Evolutionary conservation across 345 rosid genomes (phyloP), one percentile per base, ranked within the genome.

Genomic region (Lumnitzera littorea): DNA sequence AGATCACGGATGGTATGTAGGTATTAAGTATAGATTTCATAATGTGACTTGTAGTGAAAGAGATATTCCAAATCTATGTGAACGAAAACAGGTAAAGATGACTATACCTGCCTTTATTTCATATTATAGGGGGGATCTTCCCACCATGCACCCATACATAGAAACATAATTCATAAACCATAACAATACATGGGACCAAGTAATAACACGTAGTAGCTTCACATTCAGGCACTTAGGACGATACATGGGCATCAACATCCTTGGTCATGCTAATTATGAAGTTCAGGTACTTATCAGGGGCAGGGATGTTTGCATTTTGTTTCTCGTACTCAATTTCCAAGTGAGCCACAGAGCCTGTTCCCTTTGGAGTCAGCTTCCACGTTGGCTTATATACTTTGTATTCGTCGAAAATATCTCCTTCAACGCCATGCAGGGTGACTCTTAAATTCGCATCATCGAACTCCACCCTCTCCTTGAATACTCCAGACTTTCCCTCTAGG

Each of bases 401-500:
- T 3, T 49, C 15, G 29, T 73, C 58, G 58, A 60, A 49, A 13
- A 61, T 49, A 43, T 73, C 73, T 6, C 77, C 77, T 29, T 68
- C 73, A 8, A 64, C 36, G 6, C 67, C 73, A 0, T 2, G 66
- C 2, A 68, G 43, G 53, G 41, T 68, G 16, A 73, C 57, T 14
- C 24, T 46, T 56, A 58, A 20, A 29, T 73, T 73, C 8, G 55
- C 70, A 12, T 73, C 77, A 20, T 73, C 73, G 4, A 63, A 15
- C 59, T 55, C 67, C 15, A 72, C 52, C 36, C 13, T 62, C 57
- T 67, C 76, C 52, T 72, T 72, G 24, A 72, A 57, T 13, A 52
- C 58, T 15, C 17, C 72, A 13, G 49, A 2, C 20, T 72, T 72
- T 31, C 76, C 76, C 0, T 55, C 76, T 72, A 20, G 31, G 31